A percentile compares a stretch with the other conserved stretches of the same genome.
Evolutionary conservation across 768 basidiomycete species (phyloP).

Genomic region (Leccinellum luteum): DNA sequence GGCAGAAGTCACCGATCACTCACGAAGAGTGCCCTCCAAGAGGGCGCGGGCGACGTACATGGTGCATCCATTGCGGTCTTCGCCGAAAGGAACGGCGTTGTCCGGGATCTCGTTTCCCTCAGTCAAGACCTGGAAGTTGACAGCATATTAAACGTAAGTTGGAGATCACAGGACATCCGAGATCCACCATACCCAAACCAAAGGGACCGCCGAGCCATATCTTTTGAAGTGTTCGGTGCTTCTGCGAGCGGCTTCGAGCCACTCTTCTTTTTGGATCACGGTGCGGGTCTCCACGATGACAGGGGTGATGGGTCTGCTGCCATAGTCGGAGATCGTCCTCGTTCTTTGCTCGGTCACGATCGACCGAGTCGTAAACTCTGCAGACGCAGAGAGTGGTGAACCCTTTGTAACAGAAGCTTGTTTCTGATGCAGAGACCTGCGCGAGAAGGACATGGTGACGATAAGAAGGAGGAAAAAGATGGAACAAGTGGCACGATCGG

Average conservation of each 20-base stretch:
- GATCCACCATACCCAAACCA: slow-evolving; percentile 29
- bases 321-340: slow-evolving; percentile 19
- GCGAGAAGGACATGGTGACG: slow-evolving; percentile 21
- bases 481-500: neutral
- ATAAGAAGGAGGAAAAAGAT: neutral
- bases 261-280: slow-evolving; percentile 25
- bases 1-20: slow-evolving; percentile 1
- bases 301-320: slow-evolving; percentile 19
- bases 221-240: slow-evolving; percentile 29
- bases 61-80: slow-evolving; percentile 29
- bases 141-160: neutral
- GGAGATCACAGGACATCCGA: neutral
- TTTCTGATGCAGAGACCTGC: slow-evolving; percentile 8
- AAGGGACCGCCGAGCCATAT: slow-evolving; percentile 28
- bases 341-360: slow-evolving; percentile 7
- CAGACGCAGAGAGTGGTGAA: slow-evolving; percentile 14
- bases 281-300: slow-evolving; percentile 8
- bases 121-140: slow-evolving; percentile 21
- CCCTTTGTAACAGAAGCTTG: slow-evolving; percentile 2
- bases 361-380: slow-evolving; percentile 5
- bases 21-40: slow-evolving; percentile 30
- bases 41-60: slow-evolving; percentile 32
- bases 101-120: slow-evolving; percentile 33
- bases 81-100: slow-evolving; percentile 34
- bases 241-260: slow-evolving; percentile 28